Conservation (phyloP, 2,329 filamentous ascomycete genomes). For the Xylaria sp. region DNA sequence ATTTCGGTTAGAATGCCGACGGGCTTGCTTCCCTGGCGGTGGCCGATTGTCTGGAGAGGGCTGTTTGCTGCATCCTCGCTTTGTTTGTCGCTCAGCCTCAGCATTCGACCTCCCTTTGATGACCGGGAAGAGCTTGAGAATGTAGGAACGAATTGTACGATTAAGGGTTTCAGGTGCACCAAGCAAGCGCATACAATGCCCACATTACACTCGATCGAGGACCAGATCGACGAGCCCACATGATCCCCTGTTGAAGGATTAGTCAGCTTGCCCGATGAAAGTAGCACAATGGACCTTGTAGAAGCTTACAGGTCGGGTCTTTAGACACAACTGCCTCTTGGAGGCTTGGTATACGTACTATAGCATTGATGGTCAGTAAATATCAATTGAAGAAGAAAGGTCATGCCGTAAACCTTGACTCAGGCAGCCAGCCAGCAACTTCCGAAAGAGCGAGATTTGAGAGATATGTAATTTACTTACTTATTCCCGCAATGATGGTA, state of each 20-base stretch:
- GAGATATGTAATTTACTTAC: background rate
- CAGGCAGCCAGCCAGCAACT: too few relatives aligned
- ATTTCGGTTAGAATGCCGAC: constrained; percentile 10
- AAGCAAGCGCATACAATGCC: constrained; percentile 12
- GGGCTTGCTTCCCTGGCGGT: background rate
- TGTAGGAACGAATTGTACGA: constrained; percentile 31
- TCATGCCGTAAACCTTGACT: too few relatives aligned
- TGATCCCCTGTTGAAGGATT: constrained; percentile 2
- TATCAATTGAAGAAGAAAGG: background rate
- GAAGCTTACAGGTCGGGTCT: constrained; percentile 1
- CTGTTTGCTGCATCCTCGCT: background rate
- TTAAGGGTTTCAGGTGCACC: constrained; percentile 8
- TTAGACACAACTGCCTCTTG: constrained; percentile 3
- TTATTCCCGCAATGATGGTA: constrained; percentile 13
- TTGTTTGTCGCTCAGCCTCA: constrained; percentile 5
- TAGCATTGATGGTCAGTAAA: background rate
- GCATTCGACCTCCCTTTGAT: background rate
- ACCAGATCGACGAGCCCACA: constrained; percentile 5
- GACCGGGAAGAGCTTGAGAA: background rate
- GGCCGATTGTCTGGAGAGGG: constrained; percentile 12
- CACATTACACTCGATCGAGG: constrained; percentile 14
- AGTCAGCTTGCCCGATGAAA: background rate
- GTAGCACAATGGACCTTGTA: background rate
- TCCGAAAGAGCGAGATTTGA: background rate
- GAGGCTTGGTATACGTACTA: constrained; percentile 10